Percentiles rank a stretch among this genome's conserved stretches.
phyloP scores from a whole-genome alignment of 495 filamentous ascomycete genomes.

The Venustampulla echinocandica region DNA sequence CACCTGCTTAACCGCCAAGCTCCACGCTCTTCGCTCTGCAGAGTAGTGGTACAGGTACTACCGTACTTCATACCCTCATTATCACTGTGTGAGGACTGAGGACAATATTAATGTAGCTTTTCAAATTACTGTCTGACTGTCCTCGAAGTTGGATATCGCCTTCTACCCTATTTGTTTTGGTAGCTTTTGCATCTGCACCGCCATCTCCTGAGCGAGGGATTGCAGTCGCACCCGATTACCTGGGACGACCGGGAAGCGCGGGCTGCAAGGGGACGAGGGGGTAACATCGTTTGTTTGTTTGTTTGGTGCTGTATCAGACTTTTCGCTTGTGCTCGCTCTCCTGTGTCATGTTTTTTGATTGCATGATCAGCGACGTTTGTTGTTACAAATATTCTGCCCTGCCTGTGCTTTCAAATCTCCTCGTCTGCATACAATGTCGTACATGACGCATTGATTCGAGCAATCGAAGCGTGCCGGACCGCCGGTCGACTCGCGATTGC shows the following conservation, averaged over 20 bases:
- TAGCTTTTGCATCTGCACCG: too few relatives aligned
- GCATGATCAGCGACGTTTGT: slow-evolving; percentile 16
- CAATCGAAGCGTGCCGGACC: neutral
- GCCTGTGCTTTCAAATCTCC: slow-evolving; percentile 4
- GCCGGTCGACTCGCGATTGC: neutral
- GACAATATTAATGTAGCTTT: too few relatives aligned
- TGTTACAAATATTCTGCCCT: slow-evolving; percentile 8
- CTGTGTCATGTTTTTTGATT: slow-evolving; percentile 16
- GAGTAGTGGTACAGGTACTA: neutral
- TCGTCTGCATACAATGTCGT: too few relatives aligned
- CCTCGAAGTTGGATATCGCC: too few relatives aligned
- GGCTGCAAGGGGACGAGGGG: too few relatives aligned
- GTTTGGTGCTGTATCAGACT: slow-evolving; percentile 20
- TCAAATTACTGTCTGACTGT: too few relatives aligned
- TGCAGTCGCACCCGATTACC: too few relatives aligned
- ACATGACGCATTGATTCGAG: neutral
- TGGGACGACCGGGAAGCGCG: too few relatives aligned
- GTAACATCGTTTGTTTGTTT: too few relatives aligned
- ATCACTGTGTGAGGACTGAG: too few relatives aligned
- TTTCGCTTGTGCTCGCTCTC: slow-evolving; percentile 6
- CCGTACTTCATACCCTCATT: neutral
- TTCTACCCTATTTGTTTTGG: too few relatives aligned
- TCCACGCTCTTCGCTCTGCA: neutral
- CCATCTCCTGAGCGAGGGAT: too few relatives aligned
- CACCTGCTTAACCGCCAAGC: neutral